These are phyloP conservation scores for Ophiorrhiza pumila DNA, from an alignment of 257 asterid genomes.

Conservation along the genomic window DNA sequence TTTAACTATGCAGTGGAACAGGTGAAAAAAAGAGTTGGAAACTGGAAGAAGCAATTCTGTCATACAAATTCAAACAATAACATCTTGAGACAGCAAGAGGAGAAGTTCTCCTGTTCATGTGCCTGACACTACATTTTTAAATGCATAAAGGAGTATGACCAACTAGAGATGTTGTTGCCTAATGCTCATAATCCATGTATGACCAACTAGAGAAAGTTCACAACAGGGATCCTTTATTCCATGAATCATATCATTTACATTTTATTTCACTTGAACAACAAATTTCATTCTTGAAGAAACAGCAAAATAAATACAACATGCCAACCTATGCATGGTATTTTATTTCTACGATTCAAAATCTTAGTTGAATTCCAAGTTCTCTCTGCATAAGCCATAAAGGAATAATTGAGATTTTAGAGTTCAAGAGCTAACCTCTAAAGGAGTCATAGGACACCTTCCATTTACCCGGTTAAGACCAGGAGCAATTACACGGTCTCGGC, in stretches of 20 bases:
- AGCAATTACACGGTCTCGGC: constrained; percentile 37
- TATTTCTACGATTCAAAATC: background rate
- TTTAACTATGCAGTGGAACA: no score
- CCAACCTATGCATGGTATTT: background rate
- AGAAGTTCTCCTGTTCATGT: no score
- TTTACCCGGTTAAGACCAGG: constrained; percentile 68
- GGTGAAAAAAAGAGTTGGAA: no score
- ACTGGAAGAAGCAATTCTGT: no score
- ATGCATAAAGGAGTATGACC: no score
- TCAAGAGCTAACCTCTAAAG: constrained; percentile 71
- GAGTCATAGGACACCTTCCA: constrained; percentile 93
- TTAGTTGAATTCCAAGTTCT: background rate
- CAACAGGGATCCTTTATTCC: background rate
- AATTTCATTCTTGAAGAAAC: background rate
- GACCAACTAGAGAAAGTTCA: background rate
- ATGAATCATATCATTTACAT: background rate
- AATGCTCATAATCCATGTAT: no score
- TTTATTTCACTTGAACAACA: background rate
- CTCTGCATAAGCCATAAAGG: background rate
- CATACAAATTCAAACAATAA: no score
- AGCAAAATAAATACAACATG: background rate
- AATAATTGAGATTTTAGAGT: constrained; percentile 3
- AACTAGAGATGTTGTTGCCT: no score
- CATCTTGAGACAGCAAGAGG: no score
- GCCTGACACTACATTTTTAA: no score